Percentiles rank a stretch among this genome's conserved stretches.
Conservation (phyloP, 1,284 basidiomycete species). For the Pyrrhoderma noxium region DNA sequence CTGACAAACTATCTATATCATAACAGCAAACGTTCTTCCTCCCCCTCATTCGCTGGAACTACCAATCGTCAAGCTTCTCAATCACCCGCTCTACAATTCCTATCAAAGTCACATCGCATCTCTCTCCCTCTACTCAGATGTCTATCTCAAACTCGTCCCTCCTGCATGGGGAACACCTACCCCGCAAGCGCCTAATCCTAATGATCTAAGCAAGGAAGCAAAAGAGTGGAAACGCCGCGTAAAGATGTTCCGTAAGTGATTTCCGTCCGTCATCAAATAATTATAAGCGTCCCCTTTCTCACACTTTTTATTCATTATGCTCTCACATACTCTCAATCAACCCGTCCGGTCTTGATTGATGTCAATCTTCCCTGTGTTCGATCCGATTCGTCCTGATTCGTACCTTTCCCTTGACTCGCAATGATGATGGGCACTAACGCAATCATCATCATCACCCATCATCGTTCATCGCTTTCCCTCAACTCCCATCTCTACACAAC, state of each 20-base stretch:
- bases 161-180: conserved; percentile 65
- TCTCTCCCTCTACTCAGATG: conserved; percentile 68
- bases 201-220: conserved; percentile 40
- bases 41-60: conserved; percentile 71
- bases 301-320: too few species aligned
- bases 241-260: conserved; percentile 80
- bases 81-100: conserved; percentile 61
- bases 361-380: too few species aligned
- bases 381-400: too few species aligned
- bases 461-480: too few species aligned
- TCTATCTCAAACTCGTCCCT: conserved; percentile 74
- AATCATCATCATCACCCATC: too few species aligned
- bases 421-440: too few species aligned
- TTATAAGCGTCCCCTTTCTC: too few species aligned
- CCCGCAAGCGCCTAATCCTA: conserved; percentile 40
- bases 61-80: conserved; percentile 71
- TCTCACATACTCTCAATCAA: too few species aligned
- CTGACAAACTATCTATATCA: neutral
- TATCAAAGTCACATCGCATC: conserved; percentile 72
- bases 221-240: conserved; percentile 76
- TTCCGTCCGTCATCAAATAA: neutral
- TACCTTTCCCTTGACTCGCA: too few species aligned
- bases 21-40: conserved; percentile 72
- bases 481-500: too few species aligned
- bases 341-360: too few species aligned